Base-by-base conservation (phyloP, 768 basidiomycete species). In the Paxillus ammoniavirescens region DNA sequence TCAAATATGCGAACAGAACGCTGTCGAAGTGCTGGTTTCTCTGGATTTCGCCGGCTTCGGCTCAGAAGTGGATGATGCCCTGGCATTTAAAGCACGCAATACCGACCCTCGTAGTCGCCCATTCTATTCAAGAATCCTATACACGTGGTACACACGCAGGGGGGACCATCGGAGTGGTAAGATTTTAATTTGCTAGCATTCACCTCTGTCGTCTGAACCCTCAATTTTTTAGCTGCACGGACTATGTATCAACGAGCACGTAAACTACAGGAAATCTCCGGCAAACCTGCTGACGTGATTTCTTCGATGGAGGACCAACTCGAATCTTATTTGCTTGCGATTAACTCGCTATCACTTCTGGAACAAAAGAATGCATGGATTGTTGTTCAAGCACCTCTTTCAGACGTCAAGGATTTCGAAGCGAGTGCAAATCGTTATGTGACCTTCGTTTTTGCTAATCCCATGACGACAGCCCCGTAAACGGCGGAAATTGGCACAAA, bases 71-170 rank as follows among this genome's bases (percentile, higher is more conserved):
- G 94, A 97, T 73, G 84, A 82, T 41, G 84, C 88, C 14, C 76
- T 99, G 40, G 81, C 89, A 17, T 98, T 95, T 77, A 96, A 98
- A 69, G 91, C 93, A 7, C 83, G 95, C 55, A 96, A 98, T 68
- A 87, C 87, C 15, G 92, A 99, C 72, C 93, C 96, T 46, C 82
- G 91, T 42, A 73, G 86, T 37, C 82, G 79, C 36, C 95, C 95
- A 0, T 86, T 84, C 65, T 98, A 96, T 74, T 86, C 93, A 35
- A 82, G 84, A 62, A 91, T 98, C 50, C 73, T 98, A n/a, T 96
- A 97, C 71, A 87, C 92, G 44, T 98, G 93, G 93, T 88, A 93
- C 68, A 82, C 88, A 61, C 79, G 81, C 52, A 79, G 91, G 67
- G 90, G 91, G 26, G 93, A 98, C 68, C 93, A 94, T 72, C 83